Percentiles rank a stretch among this genome's conserved stretches.
phyloP scores from a whole-genome alignment of 768 basidiomycete genomes.

The Leccinum truebloodii region DNA sequence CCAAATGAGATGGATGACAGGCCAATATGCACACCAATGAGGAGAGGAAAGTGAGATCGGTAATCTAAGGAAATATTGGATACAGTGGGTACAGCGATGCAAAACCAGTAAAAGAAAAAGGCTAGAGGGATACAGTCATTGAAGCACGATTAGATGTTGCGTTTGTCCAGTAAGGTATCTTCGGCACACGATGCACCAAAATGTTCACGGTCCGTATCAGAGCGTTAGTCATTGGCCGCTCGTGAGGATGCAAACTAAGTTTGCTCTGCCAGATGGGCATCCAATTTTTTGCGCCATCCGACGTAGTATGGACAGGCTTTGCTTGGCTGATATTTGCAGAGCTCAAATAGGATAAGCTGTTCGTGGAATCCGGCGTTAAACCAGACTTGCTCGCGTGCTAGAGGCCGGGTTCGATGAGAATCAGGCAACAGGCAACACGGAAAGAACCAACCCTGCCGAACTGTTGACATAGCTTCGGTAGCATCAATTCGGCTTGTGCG shows the following conservation, averaged over 20 bases:
- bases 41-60: background rate
- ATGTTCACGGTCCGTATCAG: conserved; percentile 12
- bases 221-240: conserved; percentile 11
- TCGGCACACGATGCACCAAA: conserved; percentile 8
- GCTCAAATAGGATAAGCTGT: conserved; percentile 73
- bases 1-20: conserved; percentile 9
- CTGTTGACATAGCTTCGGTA: conserved; percentile 58
- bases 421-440: conserved; percentile 4
- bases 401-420: conserved; percentile 3
- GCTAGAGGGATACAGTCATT: conserved; percentile 14
- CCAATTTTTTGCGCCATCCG: conserved; percentile 62
- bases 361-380: conserved; percentile 78
- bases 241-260: conserved; percentile 8
- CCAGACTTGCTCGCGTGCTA: conserved; percentile 79
- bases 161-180: conserved; percentile 20
- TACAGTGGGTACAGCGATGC: conserved; percentile 4
- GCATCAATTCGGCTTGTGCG: conserved; percentile 54
- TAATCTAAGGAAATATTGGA: conserved; percentile 9
- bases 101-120: conserved; percentile 13
- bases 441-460: conserved; percentile 53
- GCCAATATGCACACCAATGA: conserved; percentile 1
- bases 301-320: conserved; percentile 62
- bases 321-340: conserved; percentile 67
- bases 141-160: conserved; percentile 16
- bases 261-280: conserved; percentile 44